Base-by-base conservation (phyloP, 176 grass and related monocot species). In the Oryza nivara region DNA sequence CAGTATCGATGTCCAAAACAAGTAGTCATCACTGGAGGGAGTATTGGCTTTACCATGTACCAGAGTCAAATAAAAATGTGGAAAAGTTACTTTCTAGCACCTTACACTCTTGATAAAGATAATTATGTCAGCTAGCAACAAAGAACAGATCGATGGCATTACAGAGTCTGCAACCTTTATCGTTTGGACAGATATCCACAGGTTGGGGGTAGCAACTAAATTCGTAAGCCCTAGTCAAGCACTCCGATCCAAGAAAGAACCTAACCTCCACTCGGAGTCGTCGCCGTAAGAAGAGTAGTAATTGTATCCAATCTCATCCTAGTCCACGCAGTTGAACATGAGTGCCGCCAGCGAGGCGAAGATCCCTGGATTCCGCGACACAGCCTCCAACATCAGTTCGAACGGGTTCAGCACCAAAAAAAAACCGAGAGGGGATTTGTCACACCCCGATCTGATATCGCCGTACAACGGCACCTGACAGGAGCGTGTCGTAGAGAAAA, bases 311-410 rank as follows among this genome's bases (percentile, higher is more conserved):
- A 98, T 90, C 70, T 95, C 91, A 64, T 92, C 86, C 79, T 84
- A 90, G 80, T 78, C 87, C 43, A 98, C 88, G 68, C 89, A 90
- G 71, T 98, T 98, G 87, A 98, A 95, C 96, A 98, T 98, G 80
- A 94, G 88, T 26, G 90, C 93, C 35, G 87, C 89, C 52, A 94
- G 43, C 20, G 84, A 85, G 15, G 92, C 89, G 72, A 94, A 91
- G 77, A 94, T 89, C 52, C 92, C 87, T 88, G 67, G 38, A 71
- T 22, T 43, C 68, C 38, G 10, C 20, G 68, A 70, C 17, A 17
- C 19, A 7, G 3, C 6, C 20, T 11, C 4, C 10, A n/a, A n/a
- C 10, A 71, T 71, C 20, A 71, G 38, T 41, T 11, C 35, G 4
- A n/a, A 40, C 8, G 16, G 25, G 40, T n/a, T 35, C 35, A 41